Percentiles rank a stretch among this genome's conserved stretches.
These are phyloP conservation scores for Hysterium pulicare DNA, from an alignment of 2,329 filamentous ascomycete genomes.

Conservation along the genomic window DNA sequence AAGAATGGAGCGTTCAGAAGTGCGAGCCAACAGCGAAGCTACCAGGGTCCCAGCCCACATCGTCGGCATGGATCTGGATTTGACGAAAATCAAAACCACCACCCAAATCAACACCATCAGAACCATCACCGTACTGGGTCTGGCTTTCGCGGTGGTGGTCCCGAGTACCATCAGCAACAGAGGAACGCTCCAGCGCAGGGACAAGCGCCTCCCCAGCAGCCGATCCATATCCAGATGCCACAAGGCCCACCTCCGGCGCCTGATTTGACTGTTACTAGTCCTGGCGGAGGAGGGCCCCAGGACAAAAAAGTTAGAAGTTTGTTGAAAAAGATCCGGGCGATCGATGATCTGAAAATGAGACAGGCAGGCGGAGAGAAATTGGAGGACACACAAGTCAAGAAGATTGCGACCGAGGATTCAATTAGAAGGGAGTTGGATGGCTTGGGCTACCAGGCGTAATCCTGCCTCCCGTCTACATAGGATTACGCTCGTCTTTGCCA, in stretches of 20 bases:
- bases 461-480: background rate
- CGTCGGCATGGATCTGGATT: slow-evolving; percentile 25
- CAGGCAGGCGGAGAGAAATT: slow-evolving; percentile 92
- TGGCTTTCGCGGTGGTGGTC: background rate
- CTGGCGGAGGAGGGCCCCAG: slow-evolving; percentile 62
- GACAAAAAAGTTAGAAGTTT: slow-evolving; percentile 94
- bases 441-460: slow-evolving; percentile 45
- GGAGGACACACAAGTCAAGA: slow-evolving; percentile 97
- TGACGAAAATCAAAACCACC: slow-evolving; percentile 14
- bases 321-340: slow-evolving; percentile 95
- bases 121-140: slow-evolving; percentile 6
- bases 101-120: slow-evolving; percentile 12
- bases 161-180: slow-evolving; percentile 1
- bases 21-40: slow-evolving; percentile 29
- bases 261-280: slow-evolving; percentile 53
- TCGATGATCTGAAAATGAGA: slow-evolving; percentile 97
- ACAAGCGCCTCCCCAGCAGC: slow-evolving; percentile 12
- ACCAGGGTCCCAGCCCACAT: slow-evolving; percentile 25
- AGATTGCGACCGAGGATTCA: slow-evolving; percentile 83
- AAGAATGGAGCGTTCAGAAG: slow-evolving; percentile 31
- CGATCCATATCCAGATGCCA: slow-evolving; percentile 29
- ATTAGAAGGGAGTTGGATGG: slow-evolving; percentile 79
- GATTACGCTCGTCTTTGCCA: background rate
- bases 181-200: slow-evolving; percentile 1
- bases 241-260: slow-evolving; percentile 37